Evolutionary conservation across 2,329 filamentous ascomycete genomes (phyloP), one percentile per base, ranked within the genome.

Genomic region (Fusarium sp.): DNA sequence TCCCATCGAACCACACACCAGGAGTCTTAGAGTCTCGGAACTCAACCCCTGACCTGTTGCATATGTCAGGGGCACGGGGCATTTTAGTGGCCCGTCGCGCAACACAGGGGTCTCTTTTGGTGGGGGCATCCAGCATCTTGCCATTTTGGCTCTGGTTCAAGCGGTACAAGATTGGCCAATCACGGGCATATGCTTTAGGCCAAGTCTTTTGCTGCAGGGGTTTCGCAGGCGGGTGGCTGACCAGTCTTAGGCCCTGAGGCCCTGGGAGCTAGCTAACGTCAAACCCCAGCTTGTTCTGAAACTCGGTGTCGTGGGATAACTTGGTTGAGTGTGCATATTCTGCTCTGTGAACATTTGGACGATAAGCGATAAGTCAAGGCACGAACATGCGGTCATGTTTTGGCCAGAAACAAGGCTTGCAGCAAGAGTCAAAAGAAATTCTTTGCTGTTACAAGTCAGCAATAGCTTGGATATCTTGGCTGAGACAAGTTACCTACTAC

Each of bases 221-320:
- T 53, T 62, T 43, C 33, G 23, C 60, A 50, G 32, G 22, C 57
- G 59, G 57, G 52, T 50, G 47, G 59, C 53, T 68, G 65, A 48
- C 65, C 65, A 68, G 55, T 69, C 62, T 46, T 17, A 37, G 46
- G 43, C 23, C 23, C 7, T 23, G 23, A 7, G 6, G 23, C 23
- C 23, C 23, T 23, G 23, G 23, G 23, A 23, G 23, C 66, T 44
- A 56, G 52, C 52, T 43, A 62, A 48, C 43, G 47, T 53, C 66
- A 51, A 51, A 69, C 70, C 70, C 70, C 63, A 72, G 65, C 60
- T 69, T 66, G 47, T 59, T 72, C 70, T 72, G 70, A 72, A 72
- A 72, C 70, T 58, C 27, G 27, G 50, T 46, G 58, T 44, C 52
- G 46, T 47, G 37, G 58, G 43, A 57, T 51, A 49, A 58, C 60